phyloP scores from a whole-genome alignment of 2,329 filamentous ascomycete genomes.

The Ceratocystis papillata region DNA sequence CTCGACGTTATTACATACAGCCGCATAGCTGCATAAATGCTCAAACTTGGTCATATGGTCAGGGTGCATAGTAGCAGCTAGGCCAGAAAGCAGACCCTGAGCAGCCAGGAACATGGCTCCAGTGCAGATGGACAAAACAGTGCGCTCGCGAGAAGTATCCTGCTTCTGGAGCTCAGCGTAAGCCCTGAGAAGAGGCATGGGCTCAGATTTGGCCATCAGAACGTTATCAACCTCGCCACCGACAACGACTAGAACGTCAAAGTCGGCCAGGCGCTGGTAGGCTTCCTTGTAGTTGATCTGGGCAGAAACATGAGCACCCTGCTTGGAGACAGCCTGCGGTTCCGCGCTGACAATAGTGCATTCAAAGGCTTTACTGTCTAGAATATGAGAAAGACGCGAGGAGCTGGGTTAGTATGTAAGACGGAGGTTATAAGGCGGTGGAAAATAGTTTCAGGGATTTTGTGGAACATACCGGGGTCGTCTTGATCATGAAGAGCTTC shows the following conservation, averaged over 20 bases:
- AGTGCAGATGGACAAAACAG: constrained; percentile 68
- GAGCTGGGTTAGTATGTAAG: neutral
- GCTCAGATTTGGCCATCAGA: constrained; percentile 57
- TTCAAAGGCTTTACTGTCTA: constrained; percentile 48
- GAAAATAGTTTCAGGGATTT: neutral
- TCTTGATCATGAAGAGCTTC: constrained; percentile 44
- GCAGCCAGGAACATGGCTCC: constrained; percentile 67
- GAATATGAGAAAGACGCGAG: neutral
- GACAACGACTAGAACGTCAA: constrained; percentile 67
- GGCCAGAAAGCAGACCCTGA: constrained; percentile 64
- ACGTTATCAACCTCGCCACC: constrained; percentile 57
- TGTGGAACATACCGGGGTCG: constrained; percentile 39
- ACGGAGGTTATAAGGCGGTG: neutral
- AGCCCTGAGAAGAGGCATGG: constrained; percentile 60
- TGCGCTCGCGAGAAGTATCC: constrained; percentile 69
- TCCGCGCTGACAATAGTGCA: constrained; percentile 45
- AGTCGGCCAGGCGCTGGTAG: constrained; percentile 60
- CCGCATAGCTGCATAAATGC: constrained; percentile 65
- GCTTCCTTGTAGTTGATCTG: constrained; percentile 73
- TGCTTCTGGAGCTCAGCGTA: constrained; percentile 71
- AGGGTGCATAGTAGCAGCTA: constrained; percentile 72
- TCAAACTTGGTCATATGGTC: constrained; percentile 72
- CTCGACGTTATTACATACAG: constrained; percentile 58
- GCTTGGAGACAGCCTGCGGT: constrained; percentile 44
- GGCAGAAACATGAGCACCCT: constrained; percentile 60